Evolutionary conservation across 1,284 basidiomycete genomes (phyloP), one percentile per base, ranked within the genome.

Genomic region (Fomitopsis betulina): DNA sequence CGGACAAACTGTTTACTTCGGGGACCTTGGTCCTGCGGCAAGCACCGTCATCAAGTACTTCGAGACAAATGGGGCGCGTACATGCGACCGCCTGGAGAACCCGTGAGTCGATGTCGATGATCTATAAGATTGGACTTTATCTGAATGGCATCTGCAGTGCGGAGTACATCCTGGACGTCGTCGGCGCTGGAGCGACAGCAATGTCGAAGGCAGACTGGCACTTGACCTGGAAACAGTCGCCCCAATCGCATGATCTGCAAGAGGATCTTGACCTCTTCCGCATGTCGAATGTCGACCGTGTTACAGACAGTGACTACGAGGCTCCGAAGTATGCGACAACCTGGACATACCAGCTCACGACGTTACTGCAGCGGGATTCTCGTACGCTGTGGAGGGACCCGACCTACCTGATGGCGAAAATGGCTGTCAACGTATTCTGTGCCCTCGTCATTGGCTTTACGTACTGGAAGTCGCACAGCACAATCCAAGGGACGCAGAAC

Each of bases 1-100:
- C 8, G 87, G 88, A 1, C 77, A 88, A 70, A 90, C 83, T 0
- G 86, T 88, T 3, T 91, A 89, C 68, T 91, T 90, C 64, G 91
- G 89, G 17, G 83, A 91, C 58, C 70, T 91, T 10, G 91, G 91
- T 6, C 61, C 74, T 19, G 77, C 83, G 62, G 76, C 82, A 1
- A 72, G 69, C 25, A 79, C 75, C 0, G 68, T 92, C 37, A 79
- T 89, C 60, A 63, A 76, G 17, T 93, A 92, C 70, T 93, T 93
- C 63, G 84, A 89, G 65, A 65, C 65, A 30, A 81, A 83, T 25
- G 85, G 86, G 19, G 81, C 79, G 3, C 70, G 68, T 1, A 53
- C 63, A 9, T 78, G 76, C 59, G 63, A 64, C 5, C 62, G 68
- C 6, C 63, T 69, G 7, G 78, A 74, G 63, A 80, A 80, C 58